Evolutionary conservation across 176 grass and related monocot genomes (phyloP), one percentile per base, ranked within the genome.

Genomic region (Rhynchospora pubera): DNA sequence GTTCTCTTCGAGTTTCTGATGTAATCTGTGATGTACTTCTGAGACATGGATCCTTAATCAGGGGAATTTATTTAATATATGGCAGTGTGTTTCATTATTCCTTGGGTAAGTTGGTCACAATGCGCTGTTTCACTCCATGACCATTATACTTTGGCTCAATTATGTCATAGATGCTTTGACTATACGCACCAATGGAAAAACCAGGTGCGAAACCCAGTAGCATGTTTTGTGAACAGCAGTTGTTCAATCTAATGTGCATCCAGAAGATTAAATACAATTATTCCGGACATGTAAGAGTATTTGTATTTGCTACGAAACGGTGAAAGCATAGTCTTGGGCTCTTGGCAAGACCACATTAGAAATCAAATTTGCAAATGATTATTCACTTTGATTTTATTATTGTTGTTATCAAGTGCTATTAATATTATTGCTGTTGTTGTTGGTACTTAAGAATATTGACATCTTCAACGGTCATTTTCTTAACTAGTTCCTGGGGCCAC

Each of bases 1-100:
- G n/a, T 55, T 77, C n/a, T 56, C 14, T 77, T 77, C 56, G n/a
- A 56, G 72, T 77, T 56, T 77, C 23, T 77, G 48, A 32, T 77
- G 72, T 74, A 51, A 51, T 18, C 46, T 34, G 14, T 56, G 18
- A 77, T 77, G 72, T 34, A 77, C 72, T 77, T 77, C 15, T 56
- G 23, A 30, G 14, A 18, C 7, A 28, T 55, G 34, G 18, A 68
- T 5, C 48, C 48, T 34, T 71, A 30, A 77, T 77, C 48, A 56
- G 50, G 72, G 72, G 72, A 56, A 32, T 55, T 77, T 34, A 34
- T 76, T 76, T 6, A 32, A 55, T 30, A 16, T 46, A 45, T 21
- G 64, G 56, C 16, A 58, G 16, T 61, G 21, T 70, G 7, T 75
- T 16, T 51, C 48, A 51, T 7, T 55, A 18, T 56, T 32, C 55